Evolutionary conservation across 805 yeast species (phyloP), one percentile per base, ranked within the genome.

Genomic region (Dipodascopsis tothii): DNA sequence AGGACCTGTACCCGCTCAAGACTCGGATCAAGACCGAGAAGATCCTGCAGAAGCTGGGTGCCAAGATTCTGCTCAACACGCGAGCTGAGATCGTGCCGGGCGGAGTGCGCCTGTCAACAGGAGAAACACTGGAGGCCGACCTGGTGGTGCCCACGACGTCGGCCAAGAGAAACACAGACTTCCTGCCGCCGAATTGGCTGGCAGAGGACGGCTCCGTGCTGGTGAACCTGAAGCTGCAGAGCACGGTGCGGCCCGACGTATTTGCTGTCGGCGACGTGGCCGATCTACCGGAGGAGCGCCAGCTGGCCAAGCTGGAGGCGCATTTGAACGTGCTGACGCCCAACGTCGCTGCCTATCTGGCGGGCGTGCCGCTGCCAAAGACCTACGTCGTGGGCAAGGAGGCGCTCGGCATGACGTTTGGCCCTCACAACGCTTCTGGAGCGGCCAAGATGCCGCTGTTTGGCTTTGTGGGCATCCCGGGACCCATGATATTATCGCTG

Each of bases 11-110:
- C 22, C 39, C 41, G 3, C 37, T 21, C 14, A 40, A 40, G 18
- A 41, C 42, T 9, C 46, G 56, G 3, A 40, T 39, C 9, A 33
- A 40, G 5, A 53, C 53, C 9, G 34, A 33, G 19, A 43, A 43
- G 22, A 43, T 46, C 32, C 48, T 58, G 21, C 22, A 38, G 7
- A 40, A 52, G 23, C 35, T 50, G 5, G 45, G 52, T 6, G 60
- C 55, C 21, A 46, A 49, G 22, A 40, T 53, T 5, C 35, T 48
- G 33, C 39, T 48, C 33, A 48, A 41, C n/a, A 22, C 52, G 7
- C 20, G 30, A 9, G 52, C 42, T 7, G 50, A 45, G 28, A 42
- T 39, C 18, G 42, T 33, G 11, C 44, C 45, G 20, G 45, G 45
- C 9, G 32, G 40, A 7, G 46, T 48, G 19, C 30, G 42, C 4